These are phyloP conservation scores for Ophiostoma montium DNA, from an alignment of 2,329 filamentous ascomycete genomes.

Conservation along the genomic window DNA sequence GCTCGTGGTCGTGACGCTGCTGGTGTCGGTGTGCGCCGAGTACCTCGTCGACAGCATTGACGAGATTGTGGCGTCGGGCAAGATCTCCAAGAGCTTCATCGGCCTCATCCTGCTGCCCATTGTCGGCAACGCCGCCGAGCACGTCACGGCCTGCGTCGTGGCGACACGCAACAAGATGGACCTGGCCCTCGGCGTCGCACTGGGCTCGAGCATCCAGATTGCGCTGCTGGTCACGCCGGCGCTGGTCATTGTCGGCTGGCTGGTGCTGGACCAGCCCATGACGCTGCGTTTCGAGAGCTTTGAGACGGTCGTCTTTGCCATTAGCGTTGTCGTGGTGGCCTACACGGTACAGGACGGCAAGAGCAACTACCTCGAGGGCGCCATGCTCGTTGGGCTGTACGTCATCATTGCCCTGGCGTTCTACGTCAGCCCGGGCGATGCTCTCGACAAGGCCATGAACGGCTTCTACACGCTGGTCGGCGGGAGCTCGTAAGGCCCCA, in stretches of 20 bases:
- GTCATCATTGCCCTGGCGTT: conserved; percentile 47
- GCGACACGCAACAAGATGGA: conserved; percentile 67
- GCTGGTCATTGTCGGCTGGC: conserved; percentile 68
- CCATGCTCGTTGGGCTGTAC: conserved; percentile 47
- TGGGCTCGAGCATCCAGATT: conserved; percentile 72
- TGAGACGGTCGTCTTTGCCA: conserved; percentile 63
- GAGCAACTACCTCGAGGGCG: conserved; percentile 72
- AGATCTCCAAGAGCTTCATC: conserved; percentile 59
- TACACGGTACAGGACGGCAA: conserved; percentile 70
- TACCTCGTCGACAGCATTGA: conserved; percentile 65
- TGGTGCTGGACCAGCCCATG: conserved; percentile 56
- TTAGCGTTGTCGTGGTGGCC: conserved; percentile 61
- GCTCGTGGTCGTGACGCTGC: conserved; percentile 53
- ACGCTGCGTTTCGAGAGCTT: conserved; percentile 70
- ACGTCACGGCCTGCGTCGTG: conserved; percentile 69
- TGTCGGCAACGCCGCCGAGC: conserved; percentile 72
- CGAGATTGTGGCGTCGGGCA: conserved; percentile 43
- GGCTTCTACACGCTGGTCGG: conserved; percentile 4
- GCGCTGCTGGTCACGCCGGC: conserved; percentile 69
- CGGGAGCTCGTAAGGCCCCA: too few species aligned
- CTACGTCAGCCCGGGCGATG: conserved; percentile 38
- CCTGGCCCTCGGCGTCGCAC: conserved; percentile 63
- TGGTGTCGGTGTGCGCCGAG: conserved; percentile 68
- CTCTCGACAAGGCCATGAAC: conserved; percentile 25
- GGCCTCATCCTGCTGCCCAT: conserved; percentile 70